Conservation (phyloP, 106 monocot species). For the Phalaenopsis aphrodite region DNA sequence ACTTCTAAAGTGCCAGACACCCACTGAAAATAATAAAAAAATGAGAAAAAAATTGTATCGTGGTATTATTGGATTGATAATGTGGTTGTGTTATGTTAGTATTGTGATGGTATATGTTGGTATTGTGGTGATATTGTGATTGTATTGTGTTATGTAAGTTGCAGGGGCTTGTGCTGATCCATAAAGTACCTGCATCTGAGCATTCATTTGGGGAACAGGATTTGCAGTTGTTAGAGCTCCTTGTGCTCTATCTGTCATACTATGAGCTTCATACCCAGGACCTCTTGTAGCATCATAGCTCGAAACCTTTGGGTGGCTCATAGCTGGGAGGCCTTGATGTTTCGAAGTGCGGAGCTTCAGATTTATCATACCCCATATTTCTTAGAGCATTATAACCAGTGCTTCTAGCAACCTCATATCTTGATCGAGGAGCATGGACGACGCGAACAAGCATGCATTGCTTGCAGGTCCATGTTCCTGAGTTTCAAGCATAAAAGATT, state of each 20-base stretch:
- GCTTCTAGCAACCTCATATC: slow-evolving; percentile 21
- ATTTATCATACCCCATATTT: slow-evolving; percentile 3
- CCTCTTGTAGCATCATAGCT: slow-evolving; percentile 1
- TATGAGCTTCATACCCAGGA: slow-evolving; percentile 24
- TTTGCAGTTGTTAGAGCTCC: slow-evolving; percentile 14
- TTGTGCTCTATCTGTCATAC: background rate
- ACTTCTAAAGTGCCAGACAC: too few species aligned
- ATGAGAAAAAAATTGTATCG: too few species aligned
- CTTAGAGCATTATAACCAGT: slow-evolving; percentile 2
- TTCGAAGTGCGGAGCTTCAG: slow-evolving; percentile 14
- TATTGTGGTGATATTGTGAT: too few species aligned
- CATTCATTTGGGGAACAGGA: slow-evolving; percentile 1
- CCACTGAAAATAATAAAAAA: too few species aligned
- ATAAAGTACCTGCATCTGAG: slow-evolving; percentile 8
- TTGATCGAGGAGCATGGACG: slow-evolving; percentile 17
- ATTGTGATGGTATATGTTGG: too few species aligned
- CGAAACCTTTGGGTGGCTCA: slow-evolving; percentile 31
- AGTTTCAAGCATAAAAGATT: background rate
- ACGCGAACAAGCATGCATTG: slow-evolving; percentile 15
- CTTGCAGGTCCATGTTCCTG: background rate
- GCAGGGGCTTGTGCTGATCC: background rate
- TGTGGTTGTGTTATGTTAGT: too few species aligned
- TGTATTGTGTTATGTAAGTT: background rate
- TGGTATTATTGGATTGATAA: too few species aligned
- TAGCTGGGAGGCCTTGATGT: slow-evolving; percentile 22